Percentiles rank a stretch among this genome's conserved stretches.
Evolutionary conservation across 208 protist species (phyloP).

Genomic region (Leishmania amazonensis): DNA sequence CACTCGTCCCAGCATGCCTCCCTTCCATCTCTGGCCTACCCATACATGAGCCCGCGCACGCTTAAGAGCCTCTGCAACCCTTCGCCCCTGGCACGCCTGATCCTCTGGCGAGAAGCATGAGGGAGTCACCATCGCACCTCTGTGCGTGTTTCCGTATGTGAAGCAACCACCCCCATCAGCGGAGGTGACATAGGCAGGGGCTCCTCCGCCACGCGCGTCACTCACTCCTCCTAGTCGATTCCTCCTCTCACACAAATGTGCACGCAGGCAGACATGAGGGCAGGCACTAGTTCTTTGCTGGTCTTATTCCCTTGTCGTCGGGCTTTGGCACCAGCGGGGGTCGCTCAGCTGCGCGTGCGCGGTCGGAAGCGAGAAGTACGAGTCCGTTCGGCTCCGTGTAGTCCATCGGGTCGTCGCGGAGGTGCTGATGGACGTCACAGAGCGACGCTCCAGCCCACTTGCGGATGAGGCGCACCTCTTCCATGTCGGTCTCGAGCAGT

Average conservation of each 20-base stretch:
- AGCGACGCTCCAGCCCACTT: slow-evolving; percentile 37
- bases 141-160: background rate
- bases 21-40: background rate
- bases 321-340: slow-evolving; percentile 9
- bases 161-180: background rate
- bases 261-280: slow-evolving; percentile 2
- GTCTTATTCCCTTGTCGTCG: slow-evolving; percentile 6
- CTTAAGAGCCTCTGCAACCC: background rate
- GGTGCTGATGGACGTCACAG: slow-evolving; percentile 64
- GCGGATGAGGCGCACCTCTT: slow-evolving; percentile 62
- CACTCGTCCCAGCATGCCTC: background rate
- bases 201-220: background rate
- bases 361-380: slow-evolving; percentile 52
- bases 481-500: slow-evolving; percentile 71
- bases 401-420: slow-evolving; percentile 49
- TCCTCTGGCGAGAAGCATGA: background rate
- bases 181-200: background rate
- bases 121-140: background rate
- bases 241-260: background rate
- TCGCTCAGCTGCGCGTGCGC: slow-evolving; percentile 25
- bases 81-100: background rate
- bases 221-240: background rate
- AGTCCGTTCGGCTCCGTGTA: slow-evolving; percentile 47
- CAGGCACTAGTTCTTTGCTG: background rate
- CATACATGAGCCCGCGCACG: background rate